A percentile compares a stretch with the other conserved stretches of the same genome.
phyloP scores from a whole-genome alignment of 2,329 filamentous ascomycete species.

The Trichoderma koningiopsis region DNA sequence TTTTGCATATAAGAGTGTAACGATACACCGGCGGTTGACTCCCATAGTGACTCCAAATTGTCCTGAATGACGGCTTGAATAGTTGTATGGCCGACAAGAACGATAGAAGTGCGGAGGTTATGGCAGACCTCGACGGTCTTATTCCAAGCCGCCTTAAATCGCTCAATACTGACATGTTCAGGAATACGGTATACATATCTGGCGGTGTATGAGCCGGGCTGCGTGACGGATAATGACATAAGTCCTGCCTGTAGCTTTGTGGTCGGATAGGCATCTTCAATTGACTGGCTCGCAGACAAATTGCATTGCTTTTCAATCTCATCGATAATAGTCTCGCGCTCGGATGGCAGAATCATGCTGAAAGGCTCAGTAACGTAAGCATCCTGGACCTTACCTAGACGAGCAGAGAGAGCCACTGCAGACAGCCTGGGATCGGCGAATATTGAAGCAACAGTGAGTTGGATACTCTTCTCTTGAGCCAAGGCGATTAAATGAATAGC shows the following conservation, averaged over 20 bases:
- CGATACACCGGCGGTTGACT: not conserved
- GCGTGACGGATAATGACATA: constrained; percentile 16
- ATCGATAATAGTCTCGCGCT: not conserved
- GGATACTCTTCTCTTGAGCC: constrained; percentile 34
- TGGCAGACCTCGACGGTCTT: constrained; percentile 18
- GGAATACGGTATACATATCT: constrained; percentile 19
- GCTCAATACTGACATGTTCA: constrained; percentile 6
- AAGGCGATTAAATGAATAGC: constrained; percentile 48
- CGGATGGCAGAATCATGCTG: not conserved
- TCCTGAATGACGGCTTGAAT: constrained; percentile 7
- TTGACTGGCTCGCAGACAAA: not conserved
- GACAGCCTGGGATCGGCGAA: constrained; percentile 14
- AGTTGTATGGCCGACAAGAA: constrained; percentile 8
- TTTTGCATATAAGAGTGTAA: constrained; percentile 13
- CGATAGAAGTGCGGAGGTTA: constrained; percentile 24
- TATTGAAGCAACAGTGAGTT: constrained; percentile 8
- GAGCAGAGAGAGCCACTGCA: constrained; percentile 6
- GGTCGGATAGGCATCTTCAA: constrained; percentile 25
- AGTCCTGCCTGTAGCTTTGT: constrained; percentile 20
- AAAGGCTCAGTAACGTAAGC: constrained; percentile 12
- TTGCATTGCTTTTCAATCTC: constrained; percentile 22
- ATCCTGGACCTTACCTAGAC: not conserved
- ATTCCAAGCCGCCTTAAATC: constrained; percentile 13
- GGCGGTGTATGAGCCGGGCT: constrained; percentile 24
- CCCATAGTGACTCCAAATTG: not conserved